A percentile compares a stretch with the other conserved stretches of the same genome.
Evolutionary conservation across 2,329 filamentous ascomycete species (phyloP).

Genomic region (Xylariomycetidae sp.): DNA sequence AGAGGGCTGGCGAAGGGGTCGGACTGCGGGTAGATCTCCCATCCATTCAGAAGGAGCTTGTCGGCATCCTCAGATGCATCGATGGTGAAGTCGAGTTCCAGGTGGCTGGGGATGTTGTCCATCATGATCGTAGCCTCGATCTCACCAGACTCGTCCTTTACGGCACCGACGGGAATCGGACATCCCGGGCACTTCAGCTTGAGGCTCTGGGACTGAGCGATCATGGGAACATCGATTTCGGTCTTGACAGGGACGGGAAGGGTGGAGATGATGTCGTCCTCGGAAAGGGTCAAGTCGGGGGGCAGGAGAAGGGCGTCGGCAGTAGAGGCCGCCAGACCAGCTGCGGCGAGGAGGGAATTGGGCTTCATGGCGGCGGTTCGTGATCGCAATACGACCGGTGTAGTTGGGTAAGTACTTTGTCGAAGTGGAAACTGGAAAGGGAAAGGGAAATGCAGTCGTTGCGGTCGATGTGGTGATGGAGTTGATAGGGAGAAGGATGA

Average conservation of each 20-base stretch:
- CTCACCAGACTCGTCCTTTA: slow-evolving; percentile 7
- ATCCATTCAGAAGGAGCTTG: slow-evolving; percentile 52
- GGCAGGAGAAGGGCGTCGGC: slow-evolving; percentile 26
- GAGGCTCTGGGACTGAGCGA: slow-evolving; percentile 18
- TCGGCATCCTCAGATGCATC: slow-evolving; percentile 37
- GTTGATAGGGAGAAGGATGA: too few relatives aligned
- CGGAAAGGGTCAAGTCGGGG: slow-evolving; percentile 20
- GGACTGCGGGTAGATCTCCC: slow-evolving; percentile 52
- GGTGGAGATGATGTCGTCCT: slow-evolving; percentile 20
- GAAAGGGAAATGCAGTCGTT: too few relatives aligned
- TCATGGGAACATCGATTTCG: slow-evolving; percentile 10
- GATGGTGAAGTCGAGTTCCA: slow-evolving; percentile 51
- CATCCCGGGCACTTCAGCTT: slow-evolving; percentile 26
- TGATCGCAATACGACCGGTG: too few relatives aligned
- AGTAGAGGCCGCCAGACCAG: slow-evolving; percentile 29
- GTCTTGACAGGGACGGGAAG: slow-evolving; percentile 21
- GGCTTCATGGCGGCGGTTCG: slow-evolving; percentile 23
- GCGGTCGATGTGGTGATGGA: too few relatives aligned
- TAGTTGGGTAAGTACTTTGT: too few relatives aligned
- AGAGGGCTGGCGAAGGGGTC: slow-evolving; percentile 39
- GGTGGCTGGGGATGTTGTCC: slow-evolving; percentile 32
- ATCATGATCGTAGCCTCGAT: slow-evolving; percentile 6
- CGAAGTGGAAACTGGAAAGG: too few relatives aligned
- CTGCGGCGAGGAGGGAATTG: slow-evolving; percentile 26
- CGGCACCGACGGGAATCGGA: slow-evolving; percentile 15